Percentiles rank a stretch among this genome's conserved stretches.
Conservation (phyloP, 1,284 basidiomycete species). For the Papiliotrema laurentii region DNA sequence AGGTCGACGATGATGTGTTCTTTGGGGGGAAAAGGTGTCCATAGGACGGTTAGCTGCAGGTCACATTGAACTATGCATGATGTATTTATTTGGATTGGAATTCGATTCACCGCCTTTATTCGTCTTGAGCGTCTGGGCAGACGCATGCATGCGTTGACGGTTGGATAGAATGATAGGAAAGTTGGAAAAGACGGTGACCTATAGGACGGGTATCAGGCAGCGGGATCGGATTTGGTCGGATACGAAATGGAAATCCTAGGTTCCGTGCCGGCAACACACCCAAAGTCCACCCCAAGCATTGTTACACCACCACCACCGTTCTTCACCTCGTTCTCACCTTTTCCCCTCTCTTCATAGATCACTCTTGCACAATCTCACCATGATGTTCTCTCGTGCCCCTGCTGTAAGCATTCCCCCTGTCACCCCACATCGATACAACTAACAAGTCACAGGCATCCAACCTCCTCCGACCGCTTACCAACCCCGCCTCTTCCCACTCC, state of each 20-base stretch:
- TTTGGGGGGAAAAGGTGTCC: too few relatives aligned
- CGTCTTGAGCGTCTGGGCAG: too few relatives aligned
- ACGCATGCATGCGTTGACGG: too few relatives aligned
- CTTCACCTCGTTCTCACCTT: background rate
- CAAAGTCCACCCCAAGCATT: too few relatives aligned
- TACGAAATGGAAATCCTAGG: background rate
- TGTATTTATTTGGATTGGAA: too few relatives aligned
- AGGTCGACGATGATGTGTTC: too few relatives aligned
- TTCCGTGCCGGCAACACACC: background rate
- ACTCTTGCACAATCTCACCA: conserved; percentile 2
- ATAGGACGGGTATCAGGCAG: background rate
- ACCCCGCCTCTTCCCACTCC: conserved; percentile 36
- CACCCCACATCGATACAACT: too few relatives aligned
- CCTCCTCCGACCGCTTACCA: conserved; percentile 39
- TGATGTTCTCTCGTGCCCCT: conserved; percentile 30
- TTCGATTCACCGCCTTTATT: too few relatives aligned
- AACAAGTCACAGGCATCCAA: conserved; percentile 33
- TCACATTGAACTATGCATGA: conserved; percentile 1
- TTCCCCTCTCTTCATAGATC: background rate
- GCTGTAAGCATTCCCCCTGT: conserved; percentile 29
- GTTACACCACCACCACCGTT: too few relatives aligned
- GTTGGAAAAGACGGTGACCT: background rate
- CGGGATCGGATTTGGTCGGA: background rate
- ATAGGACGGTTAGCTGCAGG: too few relatives aligned
- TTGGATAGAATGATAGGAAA: too few relatives aligned